A percentile compares a stretch with the other conserved stretches of the same genome.
Evolutionary conservation across 2,329 filamentous ascomycete genomes (phyloP).

Genomic region (Fusarium phyllophilum): DNA sequence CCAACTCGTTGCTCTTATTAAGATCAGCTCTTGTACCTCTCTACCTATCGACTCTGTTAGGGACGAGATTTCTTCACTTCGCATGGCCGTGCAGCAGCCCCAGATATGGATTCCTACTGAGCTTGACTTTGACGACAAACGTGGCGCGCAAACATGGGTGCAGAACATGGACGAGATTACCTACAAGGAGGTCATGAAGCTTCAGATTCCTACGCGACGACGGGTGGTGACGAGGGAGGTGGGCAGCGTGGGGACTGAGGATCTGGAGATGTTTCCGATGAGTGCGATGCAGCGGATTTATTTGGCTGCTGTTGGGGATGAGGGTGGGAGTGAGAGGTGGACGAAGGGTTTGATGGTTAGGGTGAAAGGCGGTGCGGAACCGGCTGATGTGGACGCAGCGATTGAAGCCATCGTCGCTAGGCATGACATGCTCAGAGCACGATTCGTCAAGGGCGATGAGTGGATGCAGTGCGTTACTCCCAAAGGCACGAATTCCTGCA

Average conservation of each 20-base stretch:
- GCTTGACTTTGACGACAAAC: slow-evolving; percentile 53
- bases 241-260: slow-evolving; percentile 36
- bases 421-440: slow-evolving; percentile 62
- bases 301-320: not conserved
- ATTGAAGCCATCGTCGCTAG: slow-evolving; percentile 60
- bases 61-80: slow-evolving; percentile 55
- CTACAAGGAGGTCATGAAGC: slow-evolving; percentile 57
- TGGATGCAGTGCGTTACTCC: slow-evolving; percentile 60
- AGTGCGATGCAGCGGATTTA: slow-evolving; percentile 59
- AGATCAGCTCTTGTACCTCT: slow-evolving; percentile 43
- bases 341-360: slow-evolving; percentile 62
- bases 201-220: slow-evolving; percentile 53
- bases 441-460: slow-evolving; percentile 54
- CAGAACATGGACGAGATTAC: slow-evolving; percentile 62
- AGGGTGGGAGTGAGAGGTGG: slow-evolving; percentile 51
- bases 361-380: slow-evolving; percentile 53
- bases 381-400: slow-evolving; percentile 59
- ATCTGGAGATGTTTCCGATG: slow-evolving; percentile 55
- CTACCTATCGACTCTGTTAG: slow-evolving; percentile 53
- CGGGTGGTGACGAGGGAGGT: slow-evolving; percentile 38
- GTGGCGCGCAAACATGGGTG: slow-evolving; percentile 62
- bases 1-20: slow-evolving; percentile 59
- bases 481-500: slow-evolving; percentile 55
- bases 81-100: slow-evolving; percentile 55
- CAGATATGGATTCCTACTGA: slow-evolving; percentile 61